Conservation (phyloP, 768 basidiomycete species). For the Leucosporidium creatinivorum region DNA sequence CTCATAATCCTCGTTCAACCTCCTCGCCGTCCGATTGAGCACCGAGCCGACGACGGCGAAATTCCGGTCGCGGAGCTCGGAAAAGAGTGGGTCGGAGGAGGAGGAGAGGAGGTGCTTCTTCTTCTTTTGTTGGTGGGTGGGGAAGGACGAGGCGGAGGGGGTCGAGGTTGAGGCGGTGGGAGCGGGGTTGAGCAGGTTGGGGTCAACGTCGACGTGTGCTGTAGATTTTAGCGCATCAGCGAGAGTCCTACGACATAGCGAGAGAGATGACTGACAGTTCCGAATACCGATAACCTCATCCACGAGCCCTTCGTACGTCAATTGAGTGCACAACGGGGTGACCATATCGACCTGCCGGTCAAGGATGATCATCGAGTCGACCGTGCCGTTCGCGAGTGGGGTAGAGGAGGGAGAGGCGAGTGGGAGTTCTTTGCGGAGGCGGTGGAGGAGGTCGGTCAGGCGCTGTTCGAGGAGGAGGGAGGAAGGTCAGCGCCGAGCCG, state of each 20-base stretch:
- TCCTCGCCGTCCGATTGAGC: slow-evolving; percentile 69
- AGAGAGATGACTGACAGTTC: slow-evolving; percentile 57
- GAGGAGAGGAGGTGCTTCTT: slow-evolving; percentile 83
- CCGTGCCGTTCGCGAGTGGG: slow-evolving; percentile 50
- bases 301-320: slow-evolving; percentile 92
- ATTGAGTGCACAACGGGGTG: slow-evolving; percentile 85
- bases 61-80: slow-evolving; percentile 80
- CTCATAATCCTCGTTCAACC: slow-evolving; percentile 89
- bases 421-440: slow-evolving; percentile 50
- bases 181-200: slow-evolving; percentile 38
- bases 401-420: slow-evolving; percentile 41
- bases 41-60: slow-evolving; percentile 80
- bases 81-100: slow-evolving; percentile 67
- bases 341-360: slow-evolving; percentile 92
- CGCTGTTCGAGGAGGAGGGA: slow-evolving; percentile 50
- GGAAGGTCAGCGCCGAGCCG: not conserved
- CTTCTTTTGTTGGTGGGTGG: slow-evolving; percentile 53
- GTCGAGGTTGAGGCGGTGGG: slow-evolving; percentile 31
- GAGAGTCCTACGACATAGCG: not conserved
- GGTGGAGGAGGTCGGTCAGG: slow-evolving; percentile 62
- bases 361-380: slow-evolving; percentile 80
- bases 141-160: slow-evolving; percentile 23
- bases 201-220: slow-evolving; percentile 47
- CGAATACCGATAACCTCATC: slow-evolving; percentile 86
- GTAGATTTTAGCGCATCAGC: not conserved